Base-by-base conservation (phyloP, 352 stramenopile genomes). In the Pythium dissimile region DNA sequence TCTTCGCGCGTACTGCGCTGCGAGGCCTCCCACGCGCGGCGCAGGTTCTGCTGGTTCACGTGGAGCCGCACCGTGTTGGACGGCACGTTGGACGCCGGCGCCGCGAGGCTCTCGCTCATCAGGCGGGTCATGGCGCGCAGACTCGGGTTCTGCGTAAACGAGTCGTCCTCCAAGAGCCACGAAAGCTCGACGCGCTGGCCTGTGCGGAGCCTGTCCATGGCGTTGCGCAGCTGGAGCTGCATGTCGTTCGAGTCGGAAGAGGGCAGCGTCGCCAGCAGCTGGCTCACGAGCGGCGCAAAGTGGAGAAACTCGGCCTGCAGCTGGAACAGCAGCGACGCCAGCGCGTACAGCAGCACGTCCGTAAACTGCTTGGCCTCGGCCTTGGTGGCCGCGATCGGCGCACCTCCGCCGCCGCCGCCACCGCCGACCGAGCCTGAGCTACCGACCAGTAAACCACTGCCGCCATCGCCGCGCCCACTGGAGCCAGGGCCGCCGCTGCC, bases 1-100 rank as follows among this genome's bases (percentile, higher is more conserved):
- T 99, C 97, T 61, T 95, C 86, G 37, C 92, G 90, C 15, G 84
- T 95, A 15, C 79, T 88, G 35, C 84, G 77, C 49, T 95, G 84
- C 9, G 84, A 88, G 30, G 81, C 75, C 35, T 95, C 86, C 86
- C 86, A 95, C 9, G 86, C 86, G 26, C 91, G 91, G 55, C 87
- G 75, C 23, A 95, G 67, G 39, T 92, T 90, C 35, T 84, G 79
- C 58, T 95, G 84, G 42, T 95, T 99, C 2, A 98, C 88, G 54
- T 97, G 81, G 13, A 97, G 78, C 15, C 84, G 52, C 69, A 92
- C 18, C 72, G 84, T 21, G 86, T 76, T 87, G 0, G 80, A 71
- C 1, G 80, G 75, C 12, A 75, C 59, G 15, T 79, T 71, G 0
- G 66, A 55, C 8, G 67, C 61, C 24, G 72, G 60, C 15, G 71